A percentile compares a stretch with the other conserved stretches of the same genome.
Conservation (phyloP, 345 rosid genomes). For the Eucalyptus curtisii region DNA sequence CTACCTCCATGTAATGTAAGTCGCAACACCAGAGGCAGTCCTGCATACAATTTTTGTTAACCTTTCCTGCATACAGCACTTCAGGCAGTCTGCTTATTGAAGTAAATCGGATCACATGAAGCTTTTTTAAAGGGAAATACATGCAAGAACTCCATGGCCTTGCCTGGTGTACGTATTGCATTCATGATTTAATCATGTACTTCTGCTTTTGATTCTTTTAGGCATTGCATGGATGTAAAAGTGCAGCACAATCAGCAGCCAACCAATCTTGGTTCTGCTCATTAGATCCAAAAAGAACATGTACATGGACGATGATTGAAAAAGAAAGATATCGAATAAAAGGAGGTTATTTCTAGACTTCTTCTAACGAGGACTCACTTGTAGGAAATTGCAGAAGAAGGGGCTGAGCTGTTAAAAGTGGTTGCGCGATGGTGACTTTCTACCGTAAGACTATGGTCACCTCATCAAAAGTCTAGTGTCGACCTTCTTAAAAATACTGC, state of each 20-base stretch:
- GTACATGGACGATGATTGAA: background rate
- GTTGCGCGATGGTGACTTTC: background rate
- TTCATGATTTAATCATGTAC: background rate
- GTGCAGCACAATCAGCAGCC: background rate
- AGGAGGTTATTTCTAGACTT: background rate
- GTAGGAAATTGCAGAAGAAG: background rate
- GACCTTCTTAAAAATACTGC: background rate
- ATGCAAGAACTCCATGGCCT: background rate
- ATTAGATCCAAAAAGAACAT: background rate
- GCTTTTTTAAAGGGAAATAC: background rate
- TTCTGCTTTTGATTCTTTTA: background rate
- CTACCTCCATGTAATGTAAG: background rate
- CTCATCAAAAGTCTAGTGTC: background rate
- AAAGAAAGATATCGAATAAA: background rate
- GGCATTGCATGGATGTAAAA: background rate
- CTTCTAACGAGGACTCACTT: background rate
- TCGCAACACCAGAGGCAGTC: background rate
- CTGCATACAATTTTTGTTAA: background rate
- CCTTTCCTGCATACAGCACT: background rate
- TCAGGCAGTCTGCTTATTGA: background rate
- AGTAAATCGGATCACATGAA: background rate
- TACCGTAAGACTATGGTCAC: background rate
- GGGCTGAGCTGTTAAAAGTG: background rate
- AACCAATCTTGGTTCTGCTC: background rate
- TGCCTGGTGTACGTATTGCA: background rate